A percentile compares a stretch with the other conserved stretches of the same genome.
Evolutionary conservation across 192 early-diverging fungal species (phyloP).

Genomic region (Linnemannia exigua): DNA sequence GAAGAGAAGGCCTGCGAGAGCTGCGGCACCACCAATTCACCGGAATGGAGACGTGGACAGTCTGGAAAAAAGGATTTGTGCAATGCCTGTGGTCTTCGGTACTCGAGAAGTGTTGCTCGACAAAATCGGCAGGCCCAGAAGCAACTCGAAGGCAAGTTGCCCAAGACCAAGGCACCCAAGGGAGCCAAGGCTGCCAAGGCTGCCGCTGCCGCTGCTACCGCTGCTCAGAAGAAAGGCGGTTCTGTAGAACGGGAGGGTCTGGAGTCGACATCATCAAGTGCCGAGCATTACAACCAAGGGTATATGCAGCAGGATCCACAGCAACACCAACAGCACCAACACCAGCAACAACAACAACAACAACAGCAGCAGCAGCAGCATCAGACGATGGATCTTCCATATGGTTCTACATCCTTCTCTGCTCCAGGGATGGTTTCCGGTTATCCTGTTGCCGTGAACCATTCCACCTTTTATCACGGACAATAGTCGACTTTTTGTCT

Average conservation of each 20-base stretch:
- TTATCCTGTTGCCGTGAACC: not conserved
- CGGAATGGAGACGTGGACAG: conserved; percentile 70
- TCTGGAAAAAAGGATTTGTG: conserved; percentile 70
- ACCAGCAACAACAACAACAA: not conserved
- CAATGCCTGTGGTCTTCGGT: conserved; percentile 70
- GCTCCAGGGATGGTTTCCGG: not conserved
- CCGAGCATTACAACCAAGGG: not conserved
- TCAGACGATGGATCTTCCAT: not conserved
- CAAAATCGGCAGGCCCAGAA: conserved; percentile 58
- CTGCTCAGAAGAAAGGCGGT: not conserved
- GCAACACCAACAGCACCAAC: not conserved
- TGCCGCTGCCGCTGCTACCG: not conserved
- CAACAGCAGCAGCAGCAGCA: not conserved
- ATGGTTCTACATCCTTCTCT: not conserved
- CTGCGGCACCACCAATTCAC: conserved; percentile 65
- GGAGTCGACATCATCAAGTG: not conserved
- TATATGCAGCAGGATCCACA: not conserved
- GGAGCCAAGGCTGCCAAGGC: conserved; percentile 24
- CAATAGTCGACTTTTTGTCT: not conserved
- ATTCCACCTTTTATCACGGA: not conserved
- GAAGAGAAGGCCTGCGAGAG: conserved; percentile 59
- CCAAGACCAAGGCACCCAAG: conserved; percentile 38
- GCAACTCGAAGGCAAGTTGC: conserved; percentile 37
- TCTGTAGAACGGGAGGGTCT: not conserved
- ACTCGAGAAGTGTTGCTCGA: conserved; percentile 59